Base-by-base conservation (phyloP, 208 protist genomes). In the Leishmania major region DNA sequence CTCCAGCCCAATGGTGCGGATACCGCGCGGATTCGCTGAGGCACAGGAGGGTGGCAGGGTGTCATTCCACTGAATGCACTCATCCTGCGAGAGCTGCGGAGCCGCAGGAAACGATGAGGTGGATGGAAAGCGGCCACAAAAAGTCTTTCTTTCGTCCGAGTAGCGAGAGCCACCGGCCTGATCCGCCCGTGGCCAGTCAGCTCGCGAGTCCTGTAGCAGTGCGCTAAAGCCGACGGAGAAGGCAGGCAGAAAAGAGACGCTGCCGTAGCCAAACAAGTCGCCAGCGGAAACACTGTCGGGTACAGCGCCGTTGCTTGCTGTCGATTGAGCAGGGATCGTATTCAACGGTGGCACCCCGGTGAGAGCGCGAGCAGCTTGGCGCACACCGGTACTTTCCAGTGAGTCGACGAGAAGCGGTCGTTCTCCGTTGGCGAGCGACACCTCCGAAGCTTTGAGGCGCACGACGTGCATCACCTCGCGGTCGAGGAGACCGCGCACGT, bases 401-500 rank as follows among this genome's bases (percentile, higher is more conserved):
- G 72, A 67, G 35, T 81, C 80, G 2, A 84, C 60, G 6, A 81
- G 28, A 40, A 87, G 66, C 2, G 76, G 84, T 40, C 80, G 80
- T 62, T 87, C 69, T 6, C 80, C 75, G 19, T 83, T 67, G 6
- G 91, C 64, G 4, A 97, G 79, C 8, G 94, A 77, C 59, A 87
- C 77, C 84, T 97, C 92, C 4, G 94, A 92, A 3, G 91, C 90
- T 59, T 96, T 93, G 11, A 96, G 80, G n/a, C 91, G 92, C 87
- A 96, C 86, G 43, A 96, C 94, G 83, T 95, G 88, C 84, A 93
- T 87, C 13, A 94, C 78, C 81, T 97, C 93, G 25, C 89, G 85
- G 37, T 95, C 85, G 31, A 97, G 82, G 11, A 97, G 75, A 31
- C 84, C 91, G 5, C 88, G 89, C 5, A 96, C 45, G 80, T 97